Conservation (phyloP, 164 flowering plant genomes). For the Euptelea pleiosperma region DNA sequence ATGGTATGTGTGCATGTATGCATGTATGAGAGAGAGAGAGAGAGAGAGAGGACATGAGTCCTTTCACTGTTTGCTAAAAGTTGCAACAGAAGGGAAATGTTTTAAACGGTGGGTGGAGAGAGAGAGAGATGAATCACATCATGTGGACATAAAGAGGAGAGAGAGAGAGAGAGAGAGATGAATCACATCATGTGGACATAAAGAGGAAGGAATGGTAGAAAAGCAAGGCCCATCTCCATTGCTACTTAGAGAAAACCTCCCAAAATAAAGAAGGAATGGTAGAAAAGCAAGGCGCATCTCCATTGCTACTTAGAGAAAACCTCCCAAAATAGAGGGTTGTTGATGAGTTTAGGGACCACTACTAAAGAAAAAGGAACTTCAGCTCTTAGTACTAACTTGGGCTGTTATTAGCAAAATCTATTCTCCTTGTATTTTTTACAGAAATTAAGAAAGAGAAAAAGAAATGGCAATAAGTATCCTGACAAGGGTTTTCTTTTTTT, state of each 20-base stretch:
- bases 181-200: no score
- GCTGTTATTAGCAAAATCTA: constrained; percentile 14
- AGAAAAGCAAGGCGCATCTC: constrained; percentile 6
- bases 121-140: no score
- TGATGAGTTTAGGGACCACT: constrained; percentile 13
- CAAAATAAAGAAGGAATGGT: neutral
- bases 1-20: no score
- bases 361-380: constrained; percentile 2
- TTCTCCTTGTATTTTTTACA: constrained; percentile 4
- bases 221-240: no score
- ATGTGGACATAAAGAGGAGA: no score
- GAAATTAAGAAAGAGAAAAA: neutral
- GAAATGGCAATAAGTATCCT: neutral
- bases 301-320: no score
- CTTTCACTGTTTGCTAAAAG: neutral
- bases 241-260: no score
- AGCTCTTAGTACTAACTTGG: neutral
- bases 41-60: no score
- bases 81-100: constrained; percentile 1
- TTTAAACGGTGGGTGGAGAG: constrained; percentile 8
- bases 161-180: no score
- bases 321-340: neutral
- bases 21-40: no score
- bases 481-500: neutral
- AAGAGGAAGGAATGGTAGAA: no score